Base-by-base conservation (phyloP, 352 stramenopile genomes). In the Elongisporangium senticosum region DNA sequence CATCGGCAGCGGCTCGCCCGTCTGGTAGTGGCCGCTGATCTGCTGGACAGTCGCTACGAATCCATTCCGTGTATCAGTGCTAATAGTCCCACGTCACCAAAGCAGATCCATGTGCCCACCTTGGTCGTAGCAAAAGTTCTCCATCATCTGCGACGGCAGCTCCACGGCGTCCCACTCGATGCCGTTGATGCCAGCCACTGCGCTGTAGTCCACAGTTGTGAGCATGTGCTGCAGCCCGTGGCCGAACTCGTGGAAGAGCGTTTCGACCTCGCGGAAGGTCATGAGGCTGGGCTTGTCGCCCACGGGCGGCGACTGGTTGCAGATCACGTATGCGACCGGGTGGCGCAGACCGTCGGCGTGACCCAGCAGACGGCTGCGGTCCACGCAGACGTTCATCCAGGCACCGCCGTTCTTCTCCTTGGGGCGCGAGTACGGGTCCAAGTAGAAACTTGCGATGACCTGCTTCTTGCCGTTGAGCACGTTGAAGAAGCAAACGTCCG, bases 131-230 rank as follows among this genome's bases (percentile, higher is more conserved):
- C 95, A 98, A 79, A 97, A 99, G 72, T 99, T 99, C 63, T 99
- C 97, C 96, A 99, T 99, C 79, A 99, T 99, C 77, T 99, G 97
- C 11, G 88, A 98, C 22, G 97, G 97, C 17, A 98, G 75, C 69
- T 99, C 97, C 3, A 99, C 96, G 14, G 97, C 97, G 79, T 99
- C 97, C 96, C 96, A 99, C 73, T 99, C 96, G 15, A 99, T 87
- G 50, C 93, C 93, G 68, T 98, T 99, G 72, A 99, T 98, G 15
- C 96, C 96, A 4, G 96, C 93, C 39, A 98, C 95, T 51, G 97
- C 96, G 58, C 92, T 95, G 62, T 99, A 90, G 50, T 96, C 85
- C 53, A 98, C 94, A 20, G 77, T 90, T 15, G 97, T 99, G 6
- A 99, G 85, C 97, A 99, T 99, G 77, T 99, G 97, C 74, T 99